A percentile compares a stretch with the other conserved stretches of the same genome.
Evolutionary conservation across 2,329 filamentous ascomycete species (phyloP).

Genomic region (Tolypocladium album): DNA sequence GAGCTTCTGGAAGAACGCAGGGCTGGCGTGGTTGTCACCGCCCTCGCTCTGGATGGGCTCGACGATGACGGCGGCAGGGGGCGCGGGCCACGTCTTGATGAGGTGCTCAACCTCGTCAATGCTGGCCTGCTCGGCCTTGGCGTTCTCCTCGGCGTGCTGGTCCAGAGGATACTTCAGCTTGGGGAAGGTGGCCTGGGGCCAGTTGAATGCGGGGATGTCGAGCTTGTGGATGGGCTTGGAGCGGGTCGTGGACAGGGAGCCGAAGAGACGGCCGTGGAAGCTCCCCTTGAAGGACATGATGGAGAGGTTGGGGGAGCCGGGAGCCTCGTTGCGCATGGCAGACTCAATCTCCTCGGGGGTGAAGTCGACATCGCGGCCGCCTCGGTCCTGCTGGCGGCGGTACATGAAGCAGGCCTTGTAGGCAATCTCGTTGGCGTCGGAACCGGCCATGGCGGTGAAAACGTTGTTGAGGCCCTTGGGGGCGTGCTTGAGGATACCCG

Average conservation of each 20-base stretch:
- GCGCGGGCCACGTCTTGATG: conserved; percentile 67
- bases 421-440: conserved; percentile 87
- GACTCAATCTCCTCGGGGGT: conserved; percentile 63
- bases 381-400: conserved; percentile 70
- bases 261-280: conserved; percentile 88
- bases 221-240: conserved; percentile 93
- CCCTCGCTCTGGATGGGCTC: conserved; percentile 93
- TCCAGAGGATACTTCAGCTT: conserved; percentile 78
- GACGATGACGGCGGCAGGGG: conserved; percentile 71
- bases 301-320: conserved; percentile 65
- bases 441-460: conserved; percentile 82
- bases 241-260: conserved; percentile 76
- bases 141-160: conserved; percentile 69
- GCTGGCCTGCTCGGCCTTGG: conserved; percentile 68
- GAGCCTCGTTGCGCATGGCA: conserved; percentile 69
- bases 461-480: conserved; percentile 79
- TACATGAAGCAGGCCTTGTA: conserved; percentile 97
- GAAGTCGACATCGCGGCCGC: conserved; percentile 68
- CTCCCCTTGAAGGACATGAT: conserved; percentile 82
- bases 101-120: conserved; percentile 75
- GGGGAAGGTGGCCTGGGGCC: conserved; percentile 85
- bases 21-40: conserved; percentile 86
- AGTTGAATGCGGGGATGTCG: conserved; percentile 90
- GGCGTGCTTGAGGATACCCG: conserved; percentile 70
- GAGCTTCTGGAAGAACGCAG: conserved; percentile 76